A percentile compares a stretch with the other conserved stretches of the same genome.
Conservation (phyloP, 2,329 filamentous ascomycete species). For the Curvularia lunata region DNA sequence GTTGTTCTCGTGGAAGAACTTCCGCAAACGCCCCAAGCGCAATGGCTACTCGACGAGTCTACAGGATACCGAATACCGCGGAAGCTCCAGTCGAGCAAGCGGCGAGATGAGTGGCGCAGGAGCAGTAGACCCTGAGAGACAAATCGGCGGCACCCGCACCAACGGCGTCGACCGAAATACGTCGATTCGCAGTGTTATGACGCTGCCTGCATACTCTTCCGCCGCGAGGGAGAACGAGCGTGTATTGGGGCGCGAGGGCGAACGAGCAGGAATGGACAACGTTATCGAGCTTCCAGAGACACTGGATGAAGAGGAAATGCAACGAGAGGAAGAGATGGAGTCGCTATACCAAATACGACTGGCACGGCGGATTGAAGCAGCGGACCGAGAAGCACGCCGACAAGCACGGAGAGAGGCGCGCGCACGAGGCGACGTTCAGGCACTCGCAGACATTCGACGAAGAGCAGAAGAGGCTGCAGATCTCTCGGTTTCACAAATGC, state of each 20-base stretch:
- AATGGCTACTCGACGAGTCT: conserved; percentile 44
- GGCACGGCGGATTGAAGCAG: conserved; percentile 74
- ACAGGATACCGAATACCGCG: conserved; percentile 42
- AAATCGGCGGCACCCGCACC: conserved; percentile 39
- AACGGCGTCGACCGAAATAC: conserved; percentile 76
- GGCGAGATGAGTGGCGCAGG: conserved; percentile 42
- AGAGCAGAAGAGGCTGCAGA: conserved; percentile 55
- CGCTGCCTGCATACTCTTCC: conserved; percentile 81
- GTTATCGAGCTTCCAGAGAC: conserved; percentile 87
- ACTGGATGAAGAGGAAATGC: conserved; percentile 75
- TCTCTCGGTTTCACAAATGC: conserved; percentile 51
- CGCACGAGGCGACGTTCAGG: conserved; percentile 69
- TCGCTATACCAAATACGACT: conserved; percentile 86
- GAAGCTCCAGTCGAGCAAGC: conserved; percentile 28
- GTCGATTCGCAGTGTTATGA: conserved; percentile 92
- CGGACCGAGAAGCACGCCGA: conserved; percentile 78
- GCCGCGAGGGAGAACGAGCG: conserved; percentile 77
- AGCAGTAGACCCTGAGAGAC: conserved; percentile 34
- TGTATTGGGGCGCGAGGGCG: conserved; percentile 85
- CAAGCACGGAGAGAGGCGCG: conserved; percentile 74
- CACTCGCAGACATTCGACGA: conserved; percentile 66
- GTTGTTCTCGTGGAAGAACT: conserved; percentile 40
- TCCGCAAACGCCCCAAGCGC: conserved; percentile 35
- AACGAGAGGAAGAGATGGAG: conserved; percentile 91
- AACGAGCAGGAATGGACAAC: conserved; percentile 87